phyloP scores from a whole-genome alignment of 2,329 filamentous ascomycete genomes.

The Penicillium sp. region DNA sequence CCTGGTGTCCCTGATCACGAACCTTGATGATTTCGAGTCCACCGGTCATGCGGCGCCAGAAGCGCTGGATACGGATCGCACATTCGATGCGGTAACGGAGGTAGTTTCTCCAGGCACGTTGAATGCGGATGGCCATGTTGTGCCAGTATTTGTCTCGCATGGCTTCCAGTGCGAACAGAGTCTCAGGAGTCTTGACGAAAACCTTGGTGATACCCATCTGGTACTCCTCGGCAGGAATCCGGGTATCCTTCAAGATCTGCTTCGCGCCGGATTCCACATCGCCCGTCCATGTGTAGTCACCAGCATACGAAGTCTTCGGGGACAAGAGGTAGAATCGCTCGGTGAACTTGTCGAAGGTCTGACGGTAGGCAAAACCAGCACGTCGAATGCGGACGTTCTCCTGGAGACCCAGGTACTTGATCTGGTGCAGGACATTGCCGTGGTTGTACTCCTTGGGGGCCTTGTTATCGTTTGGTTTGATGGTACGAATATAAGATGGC shows the following conservation, averaged over 20 bases:
- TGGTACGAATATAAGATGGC: conserved; percentile 96
- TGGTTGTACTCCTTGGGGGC: conserved; percentile 89
- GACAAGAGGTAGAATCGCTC: conserved; percentile 96
- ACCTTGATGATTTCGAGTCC: conserved; percentile 86
- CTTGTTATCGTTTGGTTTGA: conserved; percentile 99
- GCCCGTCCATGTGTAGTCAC: conserved; percentile 94
- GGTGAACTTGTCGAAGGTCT: conserved; percentile 97
- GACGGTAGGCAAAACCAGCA: conserved; percentile 94
- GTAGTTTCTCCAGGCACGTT: conserved; percentile 96
- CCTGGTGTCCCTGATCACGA: conserved; percentile 79
- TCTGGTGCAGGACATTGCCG: conserved; percentile 91
- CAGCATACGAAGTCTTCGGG: conserved; percentile 90
- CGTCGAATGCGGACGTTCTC: conserved; percentile 97
- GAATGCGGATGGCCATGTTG: conserved; percentile 98
- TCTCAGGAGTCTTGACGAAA: conserved; percentile 98
- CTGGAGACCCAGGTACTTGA: conserved; percentile 98
- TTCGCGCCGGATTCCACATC: conserved; percentile 82
- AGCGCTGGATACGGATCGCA: conserved; percentile 87
- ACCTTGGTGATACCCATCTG: conserved; percentile 96
- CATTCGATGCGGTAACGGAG: conserved; percentile 89
- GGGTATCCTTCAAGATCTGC: conserved; percentile 94
- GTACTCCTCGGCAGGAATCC: conserved; percentile 91
- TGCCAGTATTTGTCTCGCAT: conserved; percentile 99
- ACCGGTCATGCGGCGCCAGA: conserved; percentile 91
- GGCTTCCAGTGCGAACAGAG: conserved; percentile 90